Conservation (phyloP, 1,284 basidiomycete species). For the Rhodotorula sp. region DNA sequence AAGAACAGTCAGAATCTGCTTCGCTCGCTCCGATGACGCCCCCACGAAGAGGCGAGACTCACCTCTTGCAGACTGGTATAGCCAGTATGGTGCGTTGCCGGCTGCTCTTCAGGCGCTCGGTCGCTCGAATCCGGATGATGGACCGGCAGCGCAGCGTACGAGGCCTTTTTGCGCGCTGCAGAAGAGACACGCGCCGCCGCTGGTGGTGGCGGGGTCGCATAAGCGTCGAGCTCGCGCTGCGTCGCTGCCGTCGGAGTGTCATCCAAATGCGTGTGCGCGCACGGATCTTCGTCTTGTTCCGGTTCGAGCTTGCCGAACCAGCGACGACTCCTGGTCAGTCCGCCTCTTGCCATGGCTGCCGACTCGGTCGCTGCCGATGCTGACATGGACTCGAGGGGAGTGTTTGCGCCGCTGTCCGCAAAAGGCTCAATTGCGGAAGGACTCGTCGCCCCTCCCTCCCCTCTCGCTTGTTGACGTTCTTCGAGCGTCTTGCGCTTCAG, state of each 20-base stretch:
- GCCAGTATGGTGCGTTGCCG: not conserved
- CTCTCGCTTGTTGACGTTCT: not conserved
- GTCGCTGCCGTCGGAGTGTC: not conserved
- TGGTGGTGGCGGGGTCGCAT: not conserved
- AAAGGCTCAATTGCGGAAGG: too few species aligned
- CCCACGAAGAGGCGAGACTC: not conserved
- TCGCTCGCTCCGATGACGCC: too few species aligned
- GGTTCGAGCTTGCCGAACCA: not conserved
- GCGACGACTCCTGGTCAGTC: not conserved
- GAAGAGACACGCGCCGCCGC: not conserved
- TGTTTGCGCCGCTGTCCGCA: too few species aligned
- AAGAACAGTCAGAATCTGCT: not conserved
- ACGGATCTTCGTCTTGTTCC: not conserved
- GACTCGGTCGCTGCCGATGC: not conserved
- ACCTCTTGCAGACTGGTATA: conserved; percentile 22
- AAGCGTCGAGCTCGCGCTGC: not conserved
- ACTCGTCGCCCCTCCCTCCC: too few species aligned
- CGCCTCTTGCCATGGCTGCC: not conserved
- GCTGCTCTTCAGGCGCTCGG: not conserved
- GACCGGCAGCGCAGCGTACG: not conserved
- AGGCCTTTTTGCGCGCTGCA: not conserved
- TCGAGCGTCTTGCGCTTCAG: conserved; percentile 15
- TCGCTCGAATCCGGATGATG: not conserved
- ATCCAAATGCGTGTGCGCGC: not conserved
- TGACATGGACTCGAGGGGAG: not conserved